A percentile compares a stretch with the other conserved stretches of the same genome.
Evolutionary conservation across 768 basidiomycete genomes (phyloP).

Genomic region (Sarcomyxa edulis): DNA sequence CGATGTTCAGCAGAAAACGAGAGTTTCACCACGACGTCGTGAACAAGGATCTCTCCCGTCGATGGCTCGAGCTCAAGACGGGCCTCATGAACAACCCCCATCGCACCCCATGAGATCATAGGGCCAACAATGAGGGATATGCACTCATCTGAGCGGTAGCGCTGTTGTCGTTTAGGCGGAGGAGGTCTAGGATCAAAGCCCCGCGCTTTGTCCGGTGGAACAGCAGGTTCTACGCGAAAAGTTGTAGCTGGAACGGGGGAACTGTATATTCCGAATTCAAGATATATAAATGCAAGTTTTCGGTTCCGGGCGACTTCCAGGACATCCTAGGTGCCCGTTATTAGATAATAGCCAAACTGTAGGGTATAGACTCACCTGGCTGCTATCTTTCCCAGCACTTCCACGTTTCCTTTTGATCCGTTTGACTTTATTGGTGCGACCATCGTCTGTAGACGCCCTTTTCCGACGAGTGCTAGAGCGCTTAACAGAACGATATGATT

Average conservation of each 20-base stretch:
- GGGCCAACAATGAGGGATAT: slow-evolving; percentile 2
- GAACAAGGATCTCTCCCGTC: not conserved
- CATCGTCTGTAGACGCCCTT: not conserved
- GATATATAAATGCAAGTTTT: slow-evolving; percentile 6
- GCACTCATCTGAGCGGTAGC: not conserved
- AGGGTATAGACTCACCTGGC: not conserved
- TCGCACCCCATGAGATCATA: slow-evolving; percentile 5
- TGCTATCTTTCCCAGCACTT: not conserved
- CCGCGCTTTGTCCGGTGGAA: not conserved
- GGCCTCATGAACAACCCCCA: slow-evolving; percentile 7
- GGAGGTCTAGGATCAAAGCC: too few species aligned
- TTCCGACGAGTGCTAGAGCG: not conserved
- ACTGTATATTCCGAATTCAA: slow-evolving; percentile 9
- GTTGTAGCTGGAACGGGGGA: slow-evolving; percentile 9
- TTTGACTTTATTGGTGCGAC: not conserved
- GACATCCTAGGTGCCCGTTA: too few species aligned
- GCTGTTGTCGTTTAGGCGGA: not conserved
- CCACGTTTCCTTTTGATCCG: not conserved
- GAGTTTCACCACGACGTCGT: slow-evolving; percentile 11
- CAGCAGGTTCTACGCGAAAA: slow-evolving; percentile 1
- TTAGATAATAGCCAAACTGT: not conserved
- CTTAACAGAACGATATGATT: not conserved
- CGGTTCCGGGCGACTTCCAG: slow-evolving; percentile 4
- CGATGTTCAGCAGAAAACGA: slow-evolving; percentile 8
- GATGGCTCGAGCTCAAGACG: slow-evolving; percentile 3